phyloP scores from a whole-genome alignment of 441 rosid species.

The Erodium trifolium region DNA sequence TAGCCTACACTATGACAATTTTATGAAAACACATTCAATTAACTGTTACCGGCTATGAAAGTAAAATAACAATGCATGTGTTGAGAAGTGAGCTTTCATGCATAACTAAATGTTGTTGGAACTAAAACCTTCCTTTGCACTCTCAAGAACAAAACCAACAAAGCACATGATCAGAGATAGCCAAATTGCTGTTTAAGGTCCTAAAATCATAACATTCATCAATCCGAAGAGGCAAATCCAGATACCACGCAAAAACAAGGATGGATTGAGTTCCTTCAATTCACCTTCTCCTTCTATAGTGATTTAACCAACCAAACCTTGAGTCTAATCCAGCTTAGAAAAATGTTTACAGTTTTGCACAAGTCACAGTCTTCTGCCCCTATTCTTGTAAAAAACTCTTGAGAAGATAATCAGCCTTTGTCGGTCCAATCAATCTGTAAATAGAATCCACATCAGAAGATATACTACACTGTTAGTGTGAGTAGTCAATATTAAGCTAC shows the following conservation, averaged over 20 bases:
- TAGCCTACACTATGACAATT: not conserved
- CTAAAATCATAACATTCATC: not conserved
- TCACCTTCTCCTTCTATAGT: not conserved
- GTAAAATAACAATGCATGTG: not conserved
- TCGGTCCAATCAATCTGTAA: not conserved
- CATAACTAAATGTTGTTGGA: no score
- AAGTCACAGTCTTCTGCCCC: not conserved
- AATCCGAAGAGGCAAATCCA: not conserved
- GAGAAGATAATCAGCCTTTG: not conserved
- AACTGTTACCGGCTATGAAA: not conserved
- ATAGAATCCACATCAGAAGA: not conserved
- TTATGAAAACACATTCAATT: not conserved
- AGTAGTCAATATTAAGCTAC: not conserved
- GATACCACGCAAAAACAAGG: not conserved
- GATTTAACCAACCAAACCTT: no score
- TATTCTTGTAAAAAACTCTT: not conserved
- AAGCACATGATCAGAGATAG: not conserved
- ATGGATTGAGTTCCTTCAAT: not conserved
- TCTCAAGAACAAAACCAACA: not conserved
- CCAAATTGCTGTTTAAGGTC: constrained; percentile 3
- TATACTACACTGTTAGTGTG: not conserved
- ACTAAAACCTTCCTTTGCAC: no score
- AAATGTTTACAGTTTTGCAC: not conserved
- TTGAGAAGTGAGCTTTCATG: not conserved
- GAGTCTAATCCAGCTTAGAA: not conserved